Evolutionary conservation across 2,329 filamentous ascomycete species (phyloP).

Genomic region (Lecanosticta acicola): DNA sequence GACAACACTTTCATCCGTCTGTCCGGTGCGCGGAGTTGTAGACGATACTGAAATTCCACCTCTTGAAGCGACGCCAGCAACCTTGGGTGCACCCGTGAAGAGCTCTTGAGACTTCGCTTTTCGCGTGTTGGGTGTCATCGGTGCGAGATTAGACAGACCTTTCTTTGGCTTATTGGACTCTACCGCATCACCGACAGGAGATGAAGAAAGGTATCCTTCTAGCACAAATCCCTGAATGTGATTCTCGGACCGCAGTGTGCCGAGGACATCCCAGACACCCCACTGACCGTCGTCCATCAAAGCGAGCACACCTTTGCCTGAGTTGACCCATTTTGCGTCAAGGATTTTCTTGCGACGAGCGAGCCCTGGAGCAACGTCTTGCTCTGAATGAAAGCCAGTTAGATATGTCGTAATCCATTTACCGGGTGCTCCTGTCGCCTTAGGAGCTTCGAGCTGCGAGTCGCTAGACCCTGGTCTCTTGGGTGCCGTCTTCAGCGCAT

Average conservation of each 20-base stretch:
- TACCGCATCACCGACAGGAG: constrained; percentile 18
- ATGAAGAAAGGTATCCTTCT: constrained; percentile 27
- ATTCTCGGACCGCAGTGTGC: constrained; percentile 14
- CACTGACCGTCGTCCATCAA: constrained; percentile 48
- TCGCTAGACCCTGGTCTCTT: constrained; percentile 24
- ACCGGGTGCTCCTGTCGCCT: constrained; percentile 10
- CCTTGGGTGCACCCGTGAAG: constrained; percentile 38
- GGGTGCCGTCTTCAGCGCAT: constrained; percentile 29
- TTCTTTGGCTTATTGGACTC: constrained; percentile 29
- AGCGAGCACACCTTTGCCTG: constrained; percentile 43
- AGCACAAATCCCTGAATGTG: constrained; percentile 26
- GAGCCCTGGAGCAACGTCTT: constrained; percentile 24
- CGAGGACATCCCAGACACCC: constrained; percentile 46
- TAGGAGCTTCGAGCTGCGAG: constrained; percentile 11
- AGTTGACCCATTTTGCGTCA: constrained; percentile 44
- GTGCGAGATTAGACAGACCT: constrained; percentile 37
- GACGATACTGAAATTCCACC: constrained; percentile 42
- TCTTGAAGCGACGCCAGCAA: constrained; percentile 26
- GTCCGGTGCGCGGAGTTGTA: constrained; percentile 28
- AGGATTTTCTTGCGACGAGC: constrained; percentile 44
- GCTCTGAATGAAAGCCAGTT: constrained; percentile 21
- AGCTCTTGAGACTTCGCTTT: constrained; percentile 41
- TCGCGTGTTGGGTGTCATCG: constrained; percentile 49
- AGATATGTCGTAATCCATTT: constrained; percentile 28
- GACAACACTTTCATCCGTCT: constrained; percentile 41